Evolutionary conservation across 768 basidiomycete species (phyloP), one percentile per base, ranked within the genome.

Genomic region (Amanita pseudoporphyria): DNA sequence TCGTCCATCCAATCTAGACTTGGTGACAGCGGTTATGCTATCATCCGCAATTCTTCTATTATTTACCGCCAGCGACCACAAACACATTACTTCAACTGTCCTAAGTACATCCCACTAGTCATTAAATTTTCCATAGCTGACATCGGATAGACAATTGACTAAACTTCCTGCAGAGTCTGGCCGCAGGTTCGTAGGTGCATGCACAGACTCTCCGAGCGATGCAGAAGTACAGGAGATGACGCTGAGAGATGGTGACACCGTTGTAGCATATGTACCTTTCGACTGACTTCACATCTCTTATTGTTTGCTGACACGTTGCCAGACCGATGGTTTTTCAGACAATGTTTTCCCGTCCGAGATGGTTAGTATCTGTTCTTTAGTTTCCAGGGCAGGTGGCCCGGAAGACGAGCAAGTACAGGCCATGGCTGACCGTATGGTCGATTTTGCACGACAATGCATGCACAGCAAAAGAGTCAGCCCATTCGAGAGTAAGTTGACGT

Each of bases 21-120:
- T 56, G 85, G 85, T n/a, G 85, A 88, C 62, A 87, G 85, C 51
- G 85, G 85, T 6, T 87, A 78, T 61, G 70, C 76, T 53, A 79
- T 87, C 40, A 76, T 87, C 51, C 81, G 87, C 31, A 77, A 80
- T 13, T 80, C 81, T 21, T 70, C 78, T 12, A 69, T 87, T 24
- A 67, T 83, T 38, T 71, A 87, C 60, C 71, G 67, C 33, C 70
- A 72, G 54, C 65, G 62, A 28, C 54, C 71, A 1, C 76, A 77
- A 59, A 74, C 76, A 1, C 77, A 78, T 54, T 76, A 68, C 49
- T 78, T 79, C 58, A 79, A 79, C 56, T 77, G 74, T 53, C 77
- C 77, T 53, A 72, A 70, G 77, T 77, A 47, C 12, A 43, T 47
- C 24, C n/a, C 41, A 26, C 43, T 45, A 13, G 35, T 65, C 60